These are phyloP conservation scores for Datisca glomerata DNA, from an alignment of 306 rosid genomes.

Conservation along the genomic window DNA sequence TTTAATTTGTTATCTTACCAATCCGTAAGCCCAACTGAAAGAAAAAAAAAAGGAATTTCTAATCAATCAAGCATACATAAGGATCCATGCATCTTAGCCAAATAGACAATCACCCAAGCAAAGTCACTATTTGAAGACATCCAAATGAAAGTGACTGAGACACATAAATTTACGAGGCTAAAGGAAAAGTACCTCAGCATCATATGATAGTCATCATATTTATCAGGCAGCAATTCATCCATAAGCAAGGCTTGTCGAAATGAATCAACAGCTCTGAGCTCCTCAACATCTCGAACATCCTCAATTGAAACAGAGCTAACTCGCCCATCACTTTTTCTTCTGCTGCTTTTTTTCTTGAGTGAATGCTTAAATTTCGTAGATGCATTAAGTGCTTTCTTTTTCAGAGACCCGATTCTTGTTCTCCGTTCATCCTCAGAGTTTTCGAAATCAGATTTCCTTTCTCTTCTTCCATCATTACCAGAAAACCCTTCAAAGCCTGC, in stretches of 20 bases:
- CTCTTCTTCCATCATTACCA: conserved; percentile 80
- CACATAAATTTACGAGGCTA: neutral
- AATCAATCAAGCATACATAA: neutral
- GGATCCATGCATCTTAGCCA: neutral
- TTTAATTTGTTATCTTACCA: neutral
- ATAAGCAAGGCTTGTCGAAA: conserved; percentile 59
- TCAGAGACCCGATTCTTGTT: conserved; percentile 76
- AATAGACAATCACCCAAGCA: neutral
- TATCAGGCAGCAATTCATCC: conserved; percentile 77
- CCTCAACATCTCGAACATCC: conserved; percentile 85
- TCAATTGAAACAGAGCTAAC: conserved; percentile 96
- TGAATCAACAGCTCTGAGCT: conserved; percentile 67
- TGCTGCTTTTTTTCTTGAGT: conserved; percentile 74
- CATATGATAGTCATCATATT: conserved; percentile 79
- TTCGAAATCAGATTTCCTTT: conserved; percentile 86
- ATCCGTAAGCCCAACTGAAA: too few relatives aligned
- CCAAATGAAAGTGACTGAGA: neutral
- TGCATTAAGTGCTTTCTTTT: conserved; percentile 88
- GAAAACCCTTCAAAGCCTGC: conserved; percentile 92
- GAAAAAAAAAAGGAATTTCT: neutral
- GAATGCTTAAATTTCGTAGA: conserved; percentile 86
- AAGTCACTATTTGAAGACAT: neutral
- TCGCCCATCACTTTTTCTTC: conserved; percentile 79
- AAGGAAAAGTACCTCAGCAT: conserved; percentile 56
- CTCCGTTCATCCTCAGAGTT: conserved; percentile 92